Base-by-base conservation (phyloP, 176 grass and related monocot genomes). In the Typha latifolia region DNA sequence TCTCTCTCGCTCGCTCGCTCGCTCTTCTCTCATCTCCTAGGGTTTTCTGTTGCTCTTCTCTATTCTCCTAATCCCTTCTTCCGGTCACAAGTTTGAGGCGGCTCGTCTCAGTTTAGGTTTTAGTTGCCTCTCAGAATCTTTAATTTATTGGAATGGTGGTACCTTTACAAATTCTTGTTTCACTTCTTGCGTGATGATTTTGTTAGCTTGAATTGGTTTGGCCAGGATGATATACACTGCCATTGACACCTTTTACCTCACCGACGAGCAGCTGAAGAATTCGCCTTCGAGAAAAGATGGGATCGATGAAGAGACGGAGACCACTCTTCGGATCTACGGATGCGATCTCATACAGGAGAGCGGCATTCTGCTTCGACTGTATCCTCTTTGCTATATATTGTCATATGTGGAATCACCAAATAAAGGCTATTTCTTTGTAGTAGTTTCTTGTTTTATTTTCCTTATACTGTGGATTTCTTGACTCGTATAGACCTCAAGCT, bases 311-410 rank as follows among this genome's bases (percentile, higher is more conserved):
- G 82, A 77, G 14, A 84, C 88, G 12, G 93, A 96, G 72, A 84
- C 71, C 61, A 64, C 85, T 12, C 80, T 97, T 34, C 78, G 85
- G n/a, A 72, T 84, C 51, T 97, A 97, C 64, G 85, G 88, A 24
- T 92, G 88, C 49, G 85, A 92, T 66, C 88, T 97, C 75, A 89
- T 97, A 66, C 88, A 97, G 71, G 88, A 97, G 83, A 86, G 85
- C 48, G 88, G 93, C 82, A 89, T 97, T 68, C 82, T 97, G 21
- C 78, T 97, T 43, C 82, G 69, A 77, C 78, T 96, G 88, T 91
- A 91, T 96, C 80, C 85, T 80, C 34, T 70, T 75, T n/a, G n/a
- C 7, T 48, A 37, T 59, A 19, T 59, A n/a, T 43, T 9, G 37
- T 43, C 2, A 7, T 43, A 43, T 43, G 37, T 43, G 37, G 37